Percentiles rank a stretch among this genome's conserved stretches.
These are phyloP conservation scores for Aspergillus pseudotamarii DNA, from an alignment of 2,329 filamentous ascomycete species.

Conservation along the genomic window DNA sequence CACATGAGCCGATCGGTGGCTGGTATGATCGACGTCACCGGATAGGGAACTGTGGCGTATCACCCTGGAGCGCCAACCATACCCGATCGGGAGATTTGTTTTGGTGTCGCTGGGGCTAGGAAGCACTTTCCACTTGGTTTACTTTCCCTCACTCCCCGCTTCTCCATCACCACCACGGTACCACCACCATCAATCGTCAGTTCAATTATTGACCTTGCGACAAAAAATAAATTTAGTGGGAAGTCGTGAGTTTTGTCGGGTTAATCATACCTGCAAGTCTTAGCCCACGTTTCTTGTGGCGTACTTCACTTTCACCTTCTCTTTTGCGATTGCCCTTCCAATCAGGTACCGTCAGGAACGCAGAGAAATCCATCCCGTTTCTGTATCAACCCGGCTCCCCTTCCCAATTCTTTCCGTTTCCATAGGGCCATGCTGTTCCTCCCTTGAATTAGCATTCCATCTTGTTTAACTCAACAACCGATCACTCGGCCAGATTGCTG, in stretches of 20 bases:
- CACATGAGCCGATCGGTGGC: constrained; percentile 13
- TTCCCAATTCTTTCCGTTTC: constrained; percentile 21
- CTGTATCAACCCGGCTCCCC: constrained; percentile 28
- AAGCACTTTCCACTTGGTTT: constrained; percentile 20
- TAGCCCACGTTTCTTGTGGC: not conserved
- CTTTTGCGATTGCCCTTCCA: constrained; percentile 2
- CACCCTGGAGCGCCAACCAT: constrained; percentile 32
- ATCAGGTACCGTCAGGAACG: not conserved
- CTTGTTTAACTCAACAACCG: constrained; percentile 12
- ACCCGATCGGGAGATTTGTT: constrained; percentile 47
- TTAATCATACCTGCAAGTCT: not conserved
- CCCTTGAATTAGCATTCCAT: constrained; percentile 31
- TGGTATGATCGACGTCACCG: constrained; percentile 27
- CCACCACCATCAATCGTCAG: not conserved
- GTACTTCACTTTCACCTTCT: not conserved
- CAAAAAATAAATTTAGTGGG: not conserved
- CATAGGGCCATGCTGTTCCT: constrained; percentile 23
- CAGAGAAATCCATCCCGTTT: constrained; percentile 20
- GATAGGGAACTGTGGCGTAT: constrained; percentile 20
- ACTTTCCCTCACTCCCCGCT: constrained; percentile 14
- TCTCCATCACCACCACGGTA: constrained; percentile 2
- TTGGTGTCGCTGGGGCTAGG: constrained; percentile 27
- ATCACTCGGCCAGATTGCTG: constrained; percentile 20
- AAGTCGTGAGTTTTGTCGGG: not conserved
- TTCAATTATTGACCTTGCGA: constrained; percentile 3